Base-by-base conservation (phyloP, 352 stramenopile species). In the Globisporangium viniferum region DNA sequence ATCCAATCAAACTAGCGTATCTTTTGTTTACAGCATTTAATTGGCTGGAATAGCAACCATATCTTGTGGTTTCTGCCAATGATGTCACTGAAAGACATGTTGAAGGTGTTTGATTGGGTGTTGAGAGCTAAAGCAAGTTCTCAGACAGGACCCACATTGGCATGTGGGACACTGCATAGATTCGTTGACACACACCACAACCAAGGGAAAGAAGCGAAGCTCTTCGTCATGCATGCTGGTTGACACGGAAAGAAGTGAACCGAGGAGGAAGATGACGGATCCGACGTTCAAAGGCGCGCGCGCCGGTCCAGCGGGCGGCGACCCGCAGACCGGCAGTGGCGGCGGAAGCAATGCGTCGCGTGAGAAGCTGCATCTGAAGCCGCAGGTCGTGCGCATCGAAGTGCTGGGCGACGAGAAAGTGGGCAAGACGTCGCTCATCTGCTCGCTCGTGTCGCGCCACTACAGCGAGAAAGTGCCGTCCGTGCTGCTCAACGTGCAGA, bases 381-480 rank as follows among this genome's bases (percentile, higher is more conserved):
- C 86, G 62, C 88, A 93, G 73, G 76, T 93, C 62, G 88, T 95
- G 64, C 88, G 86, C 68, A 94, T 97, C 67, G 89, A 96, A 64
- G 88, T 97, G 54, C 67, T 96, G 60, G 90, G 90, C 70, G 90
- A 97, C 73, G 89, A 95, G 74, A 95, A 93, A 77, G 87, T 95
- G 66, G 90, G 90, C 72, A 97, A 97, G 78, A 96, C 89, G 66
- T 96, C 90, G 77, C 88, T 97, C 71, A 95, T 97, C 74, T 96
- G 88, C 74, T 89, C 90, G 72, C 79, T 96, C 49, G 88, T 96
- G 71, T 96, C 88, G 64, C 81, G 86, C 67, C 89, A 94, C 71
- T 96, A 93, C 66, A 94, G 84, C 71, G 87, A 96, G 74, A 90
- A 91, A 69, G 89, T 96, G 68, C 89, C 89, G 18, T 83, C 78